A percentile compares a stretch with the other conserved stretches of the same genome.
These are phyloP conservation scores for Mycena citricolor DNA, from an alignment of 1,284 basidiomycete genomes.

Conservation along the genomic window DNA sequence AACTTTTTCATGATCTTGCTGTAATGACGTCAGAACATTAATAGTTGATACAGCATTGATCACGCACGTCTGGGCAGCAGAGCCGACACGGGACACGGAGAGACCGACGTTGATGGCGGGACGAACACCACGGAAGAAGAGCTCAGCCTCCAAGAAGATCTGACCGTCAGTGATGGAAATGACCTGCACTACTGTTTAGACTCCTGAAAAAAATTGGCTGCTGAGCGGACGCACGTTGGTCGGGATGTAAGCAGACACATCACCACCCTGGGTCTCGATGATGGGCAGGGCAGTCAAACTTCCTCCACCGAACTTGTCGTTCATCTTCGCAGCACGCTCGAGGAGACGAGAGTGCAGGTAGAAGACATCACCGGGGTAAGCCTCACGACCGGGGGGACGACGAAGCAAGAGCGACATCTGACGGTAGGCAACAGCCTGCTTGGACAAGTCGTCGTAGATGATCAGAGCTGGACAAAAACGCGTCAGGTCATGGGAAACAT, in stretches of 20 bases:
- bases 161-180: slow-evolving; percentile 99
- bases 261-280: slow-evolving; percentile 99
- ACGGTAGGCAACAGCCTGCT: slow-evolving; percentile 99
- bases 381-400: slow-evolving; percentile 99
- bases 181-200: slow-evolving; percentile 49
- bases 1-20: slow-evolving; percentile 99
- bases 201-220: slow-evolving; percentile 7
- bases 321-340: slow-evolving; percentile 99
- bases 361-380: slow-evolving; percentile 99
- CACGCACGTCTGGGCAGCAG: slow-evolving; percentile 93
- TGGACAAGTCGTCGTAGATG: slow-evolving; percentile 99
- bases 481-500: slow-evolving; percentile 12
- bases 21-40: slow-evolving; percentile 17
- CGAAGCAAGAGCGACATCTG: slow-evolving; percentile 99
- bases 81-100: slow-evolving; percentile 99
- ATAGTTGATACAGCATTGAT: slow-evolving; percentile 1
- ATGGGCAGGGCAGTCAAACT: slow-evolving; percentile 98
- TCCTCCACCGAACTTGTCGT: slow-evolving; percentile 95
- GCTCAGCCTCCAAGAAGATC: slow-evolving; percentile 99
- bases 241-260: slow-evolving; percentile 97
- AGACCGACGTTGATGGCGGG: slow-evolving; percentile 99
- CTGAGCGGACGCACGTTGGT: slow-evolving; percentile 58
- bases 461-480: slow-evolving; percentile 76
- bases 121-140: slow-evolving; percentile 99
- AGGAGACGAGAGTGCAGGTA: slow-evolving; percentile 99